A percentile compares a stretch with the other conserved stretches of the same genome.
phyloP scores from a whole-genome alignment of 225 moss, liverwort and hornwort species.

The Pseudoscleropodium purum region DNA sequence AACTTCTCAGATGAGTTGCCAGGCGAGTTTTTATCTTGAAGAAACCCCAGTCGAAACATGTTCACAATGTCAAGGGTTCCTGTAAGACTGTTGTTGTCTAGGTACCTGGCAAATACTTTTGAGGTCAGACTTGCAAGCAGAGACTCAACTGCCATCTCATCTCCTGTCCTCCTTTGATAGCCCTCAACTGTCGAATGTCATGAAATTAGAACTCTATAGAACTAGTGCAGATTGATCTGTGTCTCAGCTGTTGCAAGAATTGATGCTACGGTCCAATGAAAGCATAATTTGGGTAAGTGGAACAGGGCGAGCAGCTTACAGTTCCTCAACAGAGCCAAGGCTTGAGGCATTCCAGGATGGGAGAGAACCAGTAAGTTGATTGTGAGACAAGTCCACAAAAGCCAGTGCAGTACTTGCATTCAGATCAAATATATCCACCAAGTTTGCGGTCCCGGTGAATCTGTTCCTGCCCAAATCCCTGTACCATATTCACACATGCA shows the following conservation, averaged over 20 bases:
- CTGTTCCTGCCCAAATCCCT: conserved; percentile 1
- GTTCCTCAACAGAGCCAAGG: not conserved
- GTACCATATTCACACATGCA: not conserved
- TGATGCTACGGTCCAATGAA: too few species aligned
- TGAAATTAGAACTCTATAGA: not conserved
- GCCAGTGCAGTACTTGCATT: not conserved
- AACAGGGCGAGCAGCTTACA: not conserved
- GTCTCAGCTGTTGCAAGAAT: not conserved
- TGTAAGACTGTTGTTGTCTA: not conserved
- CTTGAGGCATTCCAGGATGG: not conserved
- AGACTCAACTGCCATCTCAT: not conserved
- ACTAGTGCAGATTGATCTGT: not conserved
- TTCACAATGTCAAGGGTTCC: not conserved
- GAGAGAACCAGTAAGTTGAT: not conserved
- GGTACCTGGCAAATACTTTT: not conserved
- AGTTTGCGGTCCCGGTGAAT: not conserved
- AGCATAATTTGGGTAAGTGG: not conserved
- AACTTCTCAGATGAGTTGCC: not conserved
- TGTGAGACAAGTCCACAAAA: not conserved
- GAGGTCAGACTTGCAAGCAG: not conserved
- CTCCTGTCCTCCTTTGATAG: not conserved
- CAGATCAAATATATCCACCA: not conserved
- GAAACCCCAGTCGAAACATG: not conserved
- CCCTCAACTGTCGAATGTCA: not conserved
- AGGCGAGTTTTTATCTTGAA: not conserved